Evolutionary conservation across 441 rosid species (phyloP).

Genomic region (Biscutella laevigata): DNA sequence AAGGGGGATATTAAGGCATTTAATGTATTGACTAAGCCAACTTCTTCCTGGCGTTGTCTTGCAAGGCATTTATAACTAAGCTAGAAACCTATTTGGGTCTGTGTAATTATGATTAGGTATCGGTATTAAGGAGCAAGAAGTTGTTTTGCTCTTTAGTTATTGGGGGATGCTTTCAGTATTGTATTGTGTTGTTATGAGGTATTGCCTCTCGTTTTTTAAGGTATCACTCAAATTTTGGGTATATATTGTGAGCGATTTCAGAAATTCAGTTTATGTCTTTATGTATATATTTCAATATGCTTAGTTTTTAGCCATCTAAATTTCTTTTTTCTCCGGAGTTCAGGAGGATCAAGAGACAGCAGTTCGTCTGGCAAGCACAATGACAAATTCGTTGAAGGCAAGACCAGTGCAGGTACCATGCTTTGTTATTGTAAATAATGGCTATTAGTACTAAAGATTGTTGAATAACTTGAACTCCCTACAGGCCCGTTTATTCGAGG

Average conservation of each 20-base stretch:
- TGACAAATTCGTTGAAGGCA: slow-evolving; percentile 81
- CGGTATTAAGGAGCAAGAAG: neutral
- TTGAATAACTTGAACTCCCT: slow-evolving; percentile 18
- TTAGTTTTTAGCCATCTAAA: slow-evolving; percentile 3
- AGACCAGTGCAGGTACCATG: slow-evolving; percentile 83
- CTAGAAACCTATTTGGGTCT: neutral
- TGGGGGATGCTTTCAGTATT: neutral
- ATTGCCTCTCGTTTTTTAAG: neutral
- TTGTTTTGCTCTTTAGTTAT: neutral
- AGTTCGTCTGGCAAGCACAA: slow-evolving; percentile 59
- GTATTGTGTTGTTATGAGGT: neutral
- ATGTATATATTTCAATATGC: neutral
- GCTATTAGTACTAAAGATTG: neutral
- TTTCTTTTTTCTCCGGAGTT: slow-evolving; percentile 7
- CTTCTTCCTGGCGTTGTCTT: slow-evolving; percentile 3
- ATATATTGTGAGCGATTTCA: neutral
- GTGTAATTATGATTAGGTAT: neutral
- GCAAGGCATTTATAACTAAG: neutral
- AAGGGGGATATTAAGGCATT: neutral
- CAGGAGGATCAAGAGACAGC: slow-evolving; percentile 92
- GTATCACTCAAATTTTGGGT: slow-evolving; percentile 6
- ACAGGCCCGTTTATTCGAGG: slow-evolving; percentile 86
- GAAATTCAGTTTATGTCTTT: neutral
- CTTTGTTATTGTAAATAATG: slow-evolving; percentile 16
- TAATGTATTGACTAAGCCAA: neutral